A percentile compares a stretch with the other conserved stretches of the same genome.
Evolutionary conservation across 2,329 filamentous ascomycete species (phyloP).

Genomic region (Paramyrothecium sp.): DNA sequence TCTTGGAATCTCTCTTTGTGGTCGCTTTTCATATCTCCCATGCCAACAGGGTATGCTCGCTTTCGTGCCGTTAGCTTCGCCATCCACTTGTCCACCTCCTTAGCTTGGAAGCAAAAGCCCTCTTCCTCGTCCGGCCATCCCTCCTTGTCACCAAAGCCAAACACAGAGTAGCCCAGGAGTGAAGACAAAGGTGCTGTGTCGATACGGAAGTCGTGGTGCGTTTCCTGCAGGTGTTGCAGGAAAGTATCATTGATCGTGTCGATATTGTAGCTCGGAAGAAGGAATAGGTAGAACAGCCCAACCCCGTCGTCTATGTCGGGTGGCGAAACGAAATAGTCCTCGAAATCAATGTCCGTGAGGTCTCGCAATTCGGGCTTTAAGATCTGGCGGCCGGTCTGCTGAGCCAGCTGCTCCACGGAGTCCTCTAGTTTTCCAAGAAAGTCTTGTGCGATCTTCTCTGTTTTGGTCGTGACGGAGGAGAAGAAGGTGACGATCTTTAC

Average conservation of each 20-base stretch:
- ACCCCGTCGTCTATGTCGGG: constrained; percentile 59
- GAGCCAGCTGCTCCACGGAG: constrained; percentile 49
- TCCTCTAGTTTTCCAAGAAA: constrained; percentile 56
- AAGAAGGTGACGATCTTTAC: constrained; percentile 83
- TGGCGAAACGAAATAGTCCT: constrained; percentile 83
- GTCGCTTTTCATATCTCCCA: constrained; percentile 82
- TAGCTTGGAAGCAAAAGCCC: constrained; percentile 91
- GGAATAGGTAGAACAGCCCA: constrained; percentile 76
- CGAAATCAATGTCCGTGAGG: constrained; percentile 83
- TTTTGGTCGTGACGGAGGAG: constrained; percentile 83
- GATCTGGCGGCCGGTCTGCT: constrained; percentile 36
- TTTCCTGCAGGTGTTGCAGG: constrained; percentile 83
- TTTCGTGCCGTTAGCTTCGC: constrained; percentile 87
- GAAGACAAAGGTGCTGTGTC: constrained; percentile 79
- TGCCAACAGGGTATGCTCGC: constrained; percentile 83
- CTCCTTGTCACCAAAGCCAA: constrained; percentile 88
- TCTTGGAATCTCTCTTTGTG: constrained; percentile 65
- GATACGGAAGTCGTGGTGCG: constrained; percentile 94
- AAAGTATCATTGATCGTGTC: constrained; percentile 89
- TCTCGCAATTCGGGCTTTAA: constrained; percentile 68
- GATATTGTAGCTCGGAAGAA: constrained; percentile 92
- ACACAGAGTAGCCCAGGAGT: constrained; percentile 85
- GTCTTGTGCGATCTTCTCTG: constrained; percentile 67
- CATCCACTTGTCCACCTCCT: constrained; percentile 92
- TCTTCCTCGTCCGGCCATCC: constrained; percentile 90